Base-by-base conservation (phyloP, 306 rosid species). In the Nissolia schottii region DNA sequence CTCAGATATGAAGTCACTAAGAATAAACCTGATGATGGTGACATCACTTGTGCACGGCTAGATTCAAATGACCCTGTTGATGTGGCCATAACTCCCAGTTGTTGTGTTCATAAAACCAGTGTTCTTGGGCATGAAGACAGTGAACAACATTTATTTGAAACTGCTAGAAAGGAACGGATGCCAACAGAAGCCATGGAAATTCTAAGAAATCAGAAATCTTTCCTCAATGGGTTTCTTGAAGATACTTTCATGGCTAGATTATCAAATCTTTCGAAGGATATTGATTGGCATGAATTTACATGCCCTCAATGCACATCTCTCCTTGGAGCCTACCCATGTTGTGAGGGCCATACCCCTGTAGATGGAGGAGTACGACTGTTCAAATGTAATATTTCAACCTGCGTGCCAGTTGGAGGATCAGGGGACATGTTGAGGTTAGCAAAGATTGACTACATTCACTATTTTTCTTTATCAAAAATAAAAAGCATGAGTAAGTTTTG, bases 251-350 rank as follows among this genome's bases (percentile, higher is more conserved):
- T 94, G 95, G 95, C 91, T 58, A 89, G 91, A 71, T 83, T 82
- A 46, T 89, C 94, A 79, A 83, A 87, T 80, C 89, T 87, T 43
- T 82, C 91, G 0, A 69, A 59, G 64, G 95, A 94, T 80, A 86
- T 94, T 71, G 83, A 85, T 64, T 94, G 97, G 99, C 80, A 56
- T 77, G 96, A 91, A 62, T 89, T 58, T 73, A 63, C 67, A 0
- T 94, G 97, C 81, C 96, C 96, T 45, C 91, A 84, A n/a, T 94
- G 97, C 77, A 68, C 80, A 1, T 67, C 87, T 68, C 82, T 86
- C 58, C 88, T 94, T 71, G 99, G 97, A 83, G 97, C 95, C 72
- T 94, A 86, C 83, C 97, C 97, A 56, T 83, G 85, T 67, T 70
- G 69, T 73, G 79, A 87, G 69, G 86, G 82, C 4, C 16, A 5